Evolutionary conservation across 176 grass and related monocot genomes (phyloP).

Genomic region (Oropetium thomaeum): DNA sequence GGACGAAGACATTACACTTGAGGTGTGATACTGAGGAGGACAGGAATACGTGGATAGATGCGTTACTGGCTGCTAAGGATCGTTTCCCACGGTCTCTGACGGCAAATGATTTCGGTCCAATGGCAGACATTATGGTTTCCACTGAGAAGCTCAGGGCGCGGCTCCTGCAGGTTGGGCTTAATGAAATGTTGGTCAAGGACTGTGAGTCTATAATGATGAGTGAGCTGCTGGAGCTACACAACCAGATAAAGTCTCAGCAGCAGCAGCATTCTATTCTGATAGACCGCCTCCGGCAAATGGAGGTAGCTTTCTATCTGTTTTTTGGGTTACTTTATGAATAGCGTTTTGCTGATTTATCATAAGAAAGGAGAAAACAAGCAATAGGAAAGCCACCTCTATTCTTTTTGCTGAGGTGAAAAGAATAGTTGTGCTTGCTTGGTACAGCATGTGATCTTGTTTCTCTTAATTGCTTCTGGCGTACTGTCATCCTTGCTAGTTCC

Average conservation of each 20-base stretch:
- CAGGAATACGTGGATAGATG: conserved; percentile 73
- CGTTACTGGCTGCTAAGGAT: conserved; percentile 65
- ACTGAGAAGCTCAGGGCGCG: conserved; percentile 66
- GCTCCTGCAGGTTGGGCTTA: conserved; percentile 64
- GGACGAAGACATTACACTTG: conserved; percentile 87
- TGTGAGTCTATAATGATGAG: conserved; percentile 84
- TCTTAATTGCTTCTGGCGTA: neutral
- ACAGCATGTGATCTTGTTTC: conserved; percentile 3
- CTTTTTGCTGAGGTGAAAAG: neutral
- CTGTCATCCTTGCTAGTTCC: neutral
- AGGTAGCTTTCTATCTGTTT: conserved; percentile 56
- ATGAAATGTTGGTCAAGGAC: conserved; percentile 67
- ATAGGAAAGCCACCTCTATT: conserved; percentile 1
- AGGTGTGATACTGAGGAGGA: conserved; percentile 79
- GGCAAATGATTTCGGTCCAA: conserved; percentile 50
- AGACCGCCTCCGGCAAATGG: conserved; percentile 79
- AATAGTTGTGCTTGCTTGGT: neutral
- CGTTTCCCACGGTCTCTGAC: conserved; percentile 53
- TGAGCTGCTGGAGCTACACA: conserved; percentile 72
- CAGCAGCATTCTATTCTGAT: conserved; percentile 83
- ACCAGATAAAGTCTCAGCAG: conserved; percentile 62
- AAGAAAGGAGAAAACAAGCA: neutral
- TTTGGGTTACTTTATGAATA: conserved; percentile 26
- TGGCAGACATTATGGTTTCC: conserved; percentile 55
- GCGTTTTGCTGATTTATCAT: neutral